Evolutionary conservation across 805 yeast species (phyloP), one percentile per base, ranked within the genome.

Genomic region (Candida sonorensis): DNA sequence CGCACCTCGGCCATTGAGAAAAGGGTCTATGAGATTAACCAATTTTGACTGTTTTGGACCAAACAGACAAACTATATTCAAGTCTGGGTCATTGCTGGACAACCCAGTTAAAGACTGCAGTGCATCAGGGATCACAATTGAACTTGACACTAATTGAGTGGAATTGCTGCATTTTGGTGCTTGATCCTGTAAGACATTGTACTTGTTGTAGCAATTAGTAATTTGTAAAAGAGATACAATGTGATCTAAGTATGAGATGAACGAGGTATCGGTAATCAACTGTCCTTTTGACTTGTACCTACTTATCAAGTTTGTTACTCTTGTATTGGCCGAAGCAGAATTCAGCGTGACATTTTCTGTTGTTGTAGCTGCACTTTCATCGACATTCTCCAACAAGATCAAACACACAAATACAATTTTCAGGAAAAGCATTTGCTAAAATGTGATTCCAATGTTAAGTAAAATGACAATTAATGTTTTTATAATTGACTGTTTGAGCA

Each of bases 171-270:
- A 17, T 26, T 6, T 28, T 29, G 19, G 27, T 15, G n/a, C 36
- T 20, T 2, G 26, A 16, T 12, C 31, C 14, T 13, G 39, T 18
- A 44, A 29, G 9, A 41, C 48, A 5, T 34, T 34, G 26, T 41
- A 26, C 19, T 41, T 41, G 30, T 44, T 44, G 17, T 39, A 40
- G 26, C 48, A 44, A 23, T 44, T 44, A 5, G 48, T 38, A 9
- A 44, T 27, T 15, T 44, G 48, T 14, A 44, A 30, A 6, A 44
- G 8, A 1, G 48, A 44, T 4, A 42, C 41, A n/a, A 40, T 13
- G 19, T 33, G 38, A 26, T 44, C 48, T 18, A 44, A 30, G 20
- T 36, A 41, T n/a, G 16, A n/a, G 18, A 37, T 39, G n/a, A 39
- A 22, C 3, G 28, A 30, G 7, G 17, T 14, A 12, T 36, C 18